These are phyloP conservation scores for Cardamine chenopodiifolia DNA, from an alignment of 345 rosid species.

Conservation along the genomic window DNA sequence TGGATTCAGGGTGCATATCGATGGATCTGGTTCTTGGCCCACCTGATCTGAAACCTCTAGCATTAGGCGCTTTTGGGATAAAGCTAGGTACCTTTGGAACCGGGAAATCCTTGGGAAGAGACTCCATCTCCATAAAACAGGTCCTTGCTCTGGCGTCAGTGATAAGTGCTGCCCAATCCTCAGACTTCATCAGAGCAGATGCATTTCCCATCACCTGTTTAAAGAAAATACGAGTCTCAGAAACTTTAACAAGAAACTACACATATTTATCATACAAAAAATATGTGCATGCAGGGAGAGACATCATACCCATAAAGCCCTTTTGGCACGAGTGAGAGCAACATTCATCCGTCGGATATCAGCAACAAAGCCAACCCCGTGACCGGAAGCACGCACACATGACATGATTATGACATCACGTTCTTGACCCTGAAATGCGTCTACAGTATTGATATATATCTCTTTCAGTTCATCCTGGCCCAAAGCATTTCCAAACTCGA, in stretches of 20 bases:
- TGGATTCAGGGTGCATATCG: slow-evolving; percentile 63
- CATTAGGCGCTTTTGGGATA: slow-evolving; percentile 59
- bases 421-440: slow-evolving; percentile 99
- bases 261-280: background rate
- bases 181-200: slow-evolving; percentile 73
- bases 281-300: background rate
- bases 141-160: slow-evolving; percentile 84
- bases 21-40: slow-evolving; percentile 75
- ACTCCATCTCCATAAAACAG: slow-evolving; percentile 91
- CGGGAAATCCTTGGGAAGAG: slow-evolving; percentile 77
- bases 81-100: slow-evolving; percentile 56
- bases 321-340: slow-evolving; percentile 97
- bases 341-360: slow-evolving; percentile 99
- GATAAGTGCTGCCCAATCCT: slow-evolving; percentile 94
- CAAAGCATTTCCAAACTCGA: slow-evolving; percentile 76
- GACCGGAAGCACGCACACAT: slow-evolving; percentile 95
- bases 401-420: slow-evolving; percentile 99
- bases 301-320: slow-evolving; percentile 90
- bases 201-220: slow-evolving; percentile 97
- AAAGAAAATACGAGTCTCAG: slow-evolving; percentile 23
- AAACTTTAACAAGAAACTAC: slow-evolving; percentile 6
- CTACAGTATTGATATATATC: slow-evolving; percentile 92
- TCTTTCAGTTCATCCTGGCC: slow-evolving; percentile 92
- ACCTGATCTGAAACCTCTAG: slow-evolving; percentile 67
- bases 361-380: slow-evolving; percentile 96